phyloP scores from a whole-genome alignment of 129 eudicot genomes.

The Dittrichia graveolens region DNA sequence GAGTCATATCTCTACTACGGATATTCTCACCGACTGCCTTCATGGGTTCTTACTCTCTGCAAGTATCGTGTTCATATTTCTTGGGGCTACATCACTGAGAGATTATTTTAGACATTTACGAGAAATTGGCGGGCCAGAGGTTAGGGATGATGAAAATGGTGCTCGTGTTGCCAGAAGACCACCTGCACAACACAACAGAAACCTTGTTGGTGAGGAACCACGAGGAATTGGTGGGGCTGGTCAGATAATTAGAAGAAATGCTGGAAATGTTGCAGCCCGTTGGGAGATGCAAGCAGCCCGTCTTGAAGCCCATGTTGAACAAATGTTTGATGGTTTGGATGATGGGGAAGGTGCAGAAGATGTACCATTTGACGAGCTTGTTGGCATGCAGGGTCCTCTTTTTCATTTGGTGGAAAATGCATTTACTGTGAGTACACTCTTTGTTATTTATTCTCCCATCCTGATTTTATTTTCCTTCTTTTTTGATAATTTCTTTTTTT shows the following conservation, averaged over 20 bases:
- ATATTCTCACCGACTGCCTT: conserved; percentile 80
- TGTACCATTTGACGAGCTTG: conserved; percentile 96
- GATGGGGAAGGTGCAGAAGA: conserved; percentile 98
- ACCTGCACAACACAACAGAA: conserved; percentile 65
- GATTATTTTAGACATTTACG: conserved; percentile 89
- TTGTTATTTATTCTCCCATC: not conserved
- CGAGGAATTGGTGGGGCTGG: conserved; percentile 91
- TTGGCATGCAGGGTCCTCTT: conserved; percentile 98
- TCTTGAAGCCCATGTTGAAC: conserved; percentile 94
- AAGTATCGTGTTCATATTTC: conserved; percentile 89
- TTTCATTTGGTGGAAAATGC: conserved; percentile 97
- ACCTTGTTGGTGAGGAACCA: conserved; percentile 65
- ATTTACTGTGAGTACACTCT: conserved; percentile 67
- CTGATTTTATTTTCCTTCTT: too few relatives aligned
- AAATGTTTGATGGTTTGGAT: conserved; percentile 95
- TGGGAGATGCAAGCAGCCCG: conserved; percentile 99
- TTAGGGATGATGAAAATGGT: conserved; percentile 65
- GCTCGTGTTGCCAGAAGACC: conserved; percentile 89
- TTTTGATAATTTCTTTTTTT: too few relatives aligned
- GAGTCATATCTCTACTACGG: conserved; percentile 65
- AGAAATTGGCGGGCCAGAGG: conserved; percentile 75
- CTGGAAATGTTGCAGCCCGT: conserved; percentile 94
- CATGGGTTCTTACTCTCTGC: conserved; percentile 97
- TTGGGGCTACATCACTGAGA: conserved; percentile 89
- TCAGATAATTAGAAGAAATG: conserved; percentile 77